Conservation (phyloP, 179 eudicot genomes). For the Silene coronaria region DNA sequence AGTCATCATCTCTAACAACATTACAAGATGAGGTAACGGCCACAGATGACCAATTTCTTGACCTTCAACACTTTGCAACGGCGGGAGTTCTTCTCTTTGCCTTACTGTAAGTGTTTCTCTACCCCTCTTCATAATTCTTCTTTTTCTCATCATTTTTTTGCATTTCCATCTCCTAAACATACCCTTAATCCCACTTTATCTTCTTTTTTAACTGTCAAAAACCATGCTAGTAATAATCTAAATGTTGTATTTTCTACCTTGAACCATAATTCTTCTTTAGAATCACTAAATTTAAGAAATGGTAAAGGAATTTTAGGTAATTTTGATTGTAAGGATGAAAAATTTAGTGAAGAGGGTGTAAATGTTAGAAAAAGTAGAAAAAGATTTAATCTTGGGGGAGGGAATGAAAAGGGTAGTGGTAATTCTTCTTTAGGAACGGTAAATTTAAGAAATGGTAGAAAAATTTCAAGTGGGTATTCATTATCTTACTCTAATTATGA, state of each 20-base stretch:
- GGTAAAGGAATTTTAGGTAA: not conserved
- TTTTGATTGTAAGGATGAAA: not conserved
- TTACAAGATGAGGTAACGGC: slow-evolving; percentile 34
- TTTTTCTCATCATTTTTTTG: slow-evolving; percentile 20
- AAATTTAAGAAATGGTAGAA: not conserved
- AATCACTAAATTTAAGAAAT: slow-evolving; percentile 9
- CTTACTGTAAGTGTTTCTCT: slow-evolving; percentile 42
- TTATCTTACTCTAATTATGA: slow-evolving; percentile 3
- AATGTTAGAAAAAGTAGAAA: slow-evolving; percentile 9
- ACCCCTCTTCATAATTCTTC: slow-evolving; percentile 31
- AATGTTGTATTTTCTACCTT: slow-evolving; percentile 7
- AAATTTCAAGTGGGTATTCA: slow-evolving; percentile 14
- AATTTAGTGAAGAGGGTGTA: not conserved
- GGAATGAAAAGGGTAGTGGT: slow-evolving; percentile 27
- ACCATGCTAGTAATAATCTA: slow-evolving; percentile 2
- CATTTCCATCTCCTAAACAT: slow-evolving; percentile 34
- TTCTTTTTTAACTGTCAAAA: slow-evolving; percentile 20
- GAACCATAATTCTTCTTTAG: slow-evolving; percentile 25
- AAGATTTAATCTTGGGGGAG: not conserved
- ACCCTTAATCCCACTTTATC: slow-evolving; percentile 25
- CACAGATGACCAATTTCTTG: slow-evolving; percentile 60
- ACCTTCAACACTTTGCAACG: slow-evolving; percentile 39
- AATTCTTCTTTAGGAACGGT: not conserved
- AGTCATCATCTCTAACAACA: not conserved
- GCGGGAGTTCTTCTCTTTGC: slow-evolving; percentile 33